These are phyloP conservation scores for Platanthera zijinensis DNA, from an alignment of 106 monocot genomes.

Conservation along the genomic window DNA sequence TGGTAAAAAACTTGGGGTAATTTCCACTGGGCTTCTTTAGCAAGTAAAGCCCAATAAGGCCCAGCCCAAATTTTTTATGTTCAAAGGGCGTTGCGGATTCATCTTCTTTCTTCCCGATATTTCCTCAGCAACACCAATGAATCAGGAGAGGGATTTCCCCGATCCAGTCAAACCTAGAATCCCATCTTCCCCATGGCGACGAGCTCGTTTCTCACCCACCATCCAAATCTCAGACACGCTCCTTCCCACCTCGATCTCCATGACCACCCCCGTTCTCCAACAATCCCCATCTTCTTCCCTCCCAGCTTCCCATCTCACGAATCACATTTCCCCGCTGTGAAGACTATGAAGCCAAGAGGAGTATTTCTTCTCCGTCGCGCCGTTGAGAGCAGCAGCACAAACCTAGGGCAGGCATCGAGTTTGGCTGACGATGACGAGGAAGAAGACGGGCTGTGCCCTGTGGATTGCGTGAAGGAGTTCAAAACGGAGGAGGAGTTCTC, in stretches of 20 bases:
- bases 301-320: neutral
- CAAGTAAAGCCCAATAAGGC: too few species aligned
- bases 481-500: slow-evolving; percentile 75
- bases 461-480: slow-evolving; percentile 94
- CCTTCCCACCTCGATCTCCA: neutral
- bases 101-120: too few species aligned
- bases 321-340: neutral
- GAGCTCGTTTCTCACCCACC: neutral
- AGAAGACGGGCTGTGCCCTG: slow-evolving; percentile 63
- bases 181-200: neutral
- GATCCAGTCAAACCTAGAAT: too few species aligned
- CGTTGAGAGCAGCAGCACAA: neutral
- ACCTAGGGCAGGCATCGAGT: neutral
- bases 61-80: too few species aligned
- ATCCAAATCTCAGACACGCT: neutral
- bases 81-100: too few species aligned
- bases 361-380: neutral
- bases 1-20: too few species aligned
- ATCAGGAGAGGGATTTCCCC: too few species aligned
- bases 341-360: neutral
- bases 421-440: slow-evolving; percentile 44
- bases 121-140: too few species aligned
- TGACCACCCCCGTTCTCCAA: neutral
- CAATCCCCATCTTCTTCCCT: neutral
- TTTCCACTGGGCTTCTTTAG: too few species aligned